Evolutionary conservation across 225 moss, liverwort and hornwort genomes (phyloP).

Genomic region (Pleurozium schreberi): DNA sequence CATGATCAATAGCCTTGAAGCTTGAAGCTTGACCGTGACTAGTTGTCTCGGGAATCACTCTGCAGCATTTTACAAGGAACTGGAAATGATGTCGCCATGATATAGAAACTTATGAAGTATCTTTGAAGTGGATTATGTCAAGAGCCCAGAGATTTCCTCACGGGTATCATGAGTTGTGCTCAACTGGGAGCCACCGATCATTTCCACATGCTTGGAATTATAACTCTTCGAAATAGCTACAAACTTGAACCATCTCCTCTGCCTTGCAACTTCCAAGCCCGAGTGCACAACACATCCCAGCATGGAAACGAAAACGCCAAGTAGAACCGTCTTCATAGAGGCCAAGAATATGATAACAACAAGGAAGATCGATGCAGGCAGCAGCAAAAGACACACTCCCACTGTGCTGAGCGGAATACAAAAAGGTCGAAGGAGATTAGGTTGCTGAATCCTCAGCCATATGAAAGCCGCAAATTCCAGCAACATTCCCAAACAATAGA

Average conservation of each 20-base stretch:
- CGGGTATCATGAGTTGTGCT: neutral
- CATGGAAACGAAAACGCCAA: conserved; percentile 41
- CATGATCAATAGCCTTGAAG: too few relatives aligned
- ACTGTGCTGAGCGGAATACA: conserved; percentile 29
- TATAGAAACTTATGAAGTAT: neutral
- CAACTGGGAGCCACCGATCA: conserved; percentile 1
- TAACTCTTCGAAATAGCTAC: conserved; percentile 22
- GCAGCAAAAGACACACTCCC: conserved; percentile 27
- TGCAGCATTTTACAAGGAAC: neutral
- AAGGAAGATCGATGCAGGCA: conserved; percentile 42
- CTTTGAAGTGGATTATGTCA: neutral
- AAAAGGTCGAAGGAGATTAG: conserved; percentile 28
- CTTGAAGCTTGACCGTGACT: neutral
- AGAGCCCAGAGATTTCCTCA: conserved; percentile 15
- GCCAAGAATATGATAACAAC: conserved; percentile 53
- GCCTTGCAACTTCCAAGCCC: conserved; percentile 48
- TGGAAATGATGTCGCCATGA: neutral
- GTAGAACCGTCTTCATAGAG: conserved; percentile 40
- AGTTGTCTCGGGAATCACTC: neutral
- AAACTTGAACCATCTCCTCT: conserved; percentile 57
- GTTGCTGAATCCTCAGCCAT: conserved; percentile 30
- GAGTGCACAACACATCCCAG: conserved; percentile 55
- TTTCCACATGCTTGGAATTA: conserved; percentile 4
- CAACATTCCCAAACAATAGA: conserved; percentile 51
- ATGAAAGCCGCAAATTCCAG: conserved; percentile 45